These are phyloP conservation scores for Arthromyces matolae DNA, from an alignment of 768 basidiomycete species.

Conservation along the genomic window DNA sequence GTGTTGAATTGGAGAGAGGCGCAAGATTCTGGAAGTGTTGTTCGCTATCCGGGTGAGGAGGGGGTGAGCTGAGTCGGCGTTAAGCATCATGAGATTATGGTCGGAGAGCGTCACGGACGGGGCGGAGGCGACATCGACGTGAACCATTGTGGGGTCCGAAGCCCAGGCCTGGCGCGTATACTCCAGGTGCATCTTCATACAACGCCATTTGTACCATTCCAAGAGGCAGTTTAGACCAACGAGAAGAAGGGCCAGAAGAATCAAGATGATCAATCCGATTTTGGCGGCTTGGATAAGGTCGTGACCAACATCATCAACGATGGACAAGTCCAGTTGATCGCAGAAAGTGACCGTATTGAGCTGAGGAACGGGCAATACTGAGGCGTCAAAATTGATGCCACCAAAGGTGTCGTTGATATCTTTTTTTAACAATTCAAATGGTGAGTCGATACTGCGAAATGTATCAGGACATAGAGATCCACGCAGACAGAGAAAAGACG, in stretches of 20 bases:
- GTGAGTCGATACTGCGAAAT: constrained; percentile 63
- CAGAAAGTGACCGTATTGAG: constrained; percentile 74
- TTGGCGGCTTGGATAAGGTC: constrained; percentile 79
- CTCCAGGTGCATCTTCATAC: constrained; percentile 60
- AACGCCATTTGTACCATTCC: constrained; percentile 89
- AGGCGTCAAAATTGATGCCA: constrained; percentile 67
- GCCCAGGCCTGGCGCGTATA: constrained; percentile 75
- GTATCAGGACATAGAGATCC: constrained; percentile 1
- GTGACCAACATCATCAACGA: constrained; percentile 80
- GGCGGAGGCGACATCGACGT: constrained; percentile 30
- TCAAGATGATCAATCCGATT: constrained; percentile 73
- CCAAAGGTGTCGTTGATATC: constrained; percentile 87
- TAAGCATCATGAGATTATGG: constrained; percentile 77
- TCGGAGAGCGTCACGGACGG: constrained; percentile 63
- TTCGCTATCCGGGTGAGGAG: constrained; percentile 65
- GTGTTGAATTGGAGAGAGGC: constrained; percentile 57
- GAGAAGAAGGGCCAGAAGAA: constrained; percentile 67
- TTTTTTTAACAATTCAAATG: constrained; percentile 83
- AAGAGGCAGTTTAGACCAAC: constrained; percentile 70
- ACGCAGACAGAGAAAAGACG: constrained; percentile 23
- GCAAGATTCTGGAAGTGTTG: constrained; percentile 45
- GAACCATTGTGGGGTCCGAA: constrained; percentile 62
- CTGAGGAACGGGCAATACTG: constrained; percentile 72
- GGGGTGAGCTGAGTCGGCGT: constrained; percentile 66
- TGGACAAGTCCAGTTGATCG: constrained; percentile 68